Base-by-base conservation (phyloP, 257 asterid species). In the Penstemon newberryi region DNA sequence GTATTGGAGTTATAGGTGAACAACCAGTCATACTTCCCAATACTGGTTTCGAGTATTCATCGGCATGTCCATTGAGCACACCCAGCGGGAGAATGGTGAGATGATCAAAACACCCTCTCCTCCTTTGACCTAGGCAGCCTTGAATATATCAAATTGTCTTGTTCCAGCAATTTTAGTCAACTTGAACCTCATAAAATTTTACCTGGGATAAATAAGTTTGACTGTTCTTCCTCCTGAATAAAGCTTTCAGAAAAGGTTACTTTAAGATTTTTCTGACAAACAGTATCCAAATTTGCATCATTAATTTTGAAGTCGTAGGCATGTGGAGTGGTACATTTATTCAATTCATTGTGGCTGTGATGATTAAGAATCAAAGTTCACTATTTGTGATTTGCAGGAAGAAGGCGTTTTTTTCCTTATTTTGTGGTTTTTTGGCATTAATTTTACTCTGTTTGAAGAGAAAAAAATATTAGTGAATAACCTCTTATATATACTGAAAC, bases 11-110 rank as follows among this genome's bases (percentile, higher is more conserved):
- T 56, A 83, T 88, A 52, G 95, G 96, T 8, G 95, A 90, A 80
- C 97, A 90, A 66, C 97, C 97, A 3, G 97, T 86, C 43, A 74
- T 90, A 76, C 96, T 86, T 80, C 97, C 96, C 60, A 83, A 86
- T 10, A 80, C 87, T 10, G 80, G 95, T 51, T 88, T 90, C 54
- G 96, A 90, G 63, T 90, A 88, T 66, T 84, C 97, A 36, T 90
- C 98, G 45, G 98, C 96, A 53, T 92, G 96, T 81, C 98, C 98
- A 3, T 72, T 92, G 80, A 66, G 83, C 76, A 87, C 96, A 8
- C 67, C 96, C 5, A 87, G 75, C 68, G 98, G 98, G 47, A 86
- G 87, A 81, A 92, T 92, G 98, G 98, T 92, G 73, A 83, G 92
- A 70, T 60, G 13, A 49, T 13, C 53, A 49, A 49, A 49, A 6